Base-by-base conservation (phyloP, 179 eudicot genomes). In the Vitellaria paradoxa region DNA sequence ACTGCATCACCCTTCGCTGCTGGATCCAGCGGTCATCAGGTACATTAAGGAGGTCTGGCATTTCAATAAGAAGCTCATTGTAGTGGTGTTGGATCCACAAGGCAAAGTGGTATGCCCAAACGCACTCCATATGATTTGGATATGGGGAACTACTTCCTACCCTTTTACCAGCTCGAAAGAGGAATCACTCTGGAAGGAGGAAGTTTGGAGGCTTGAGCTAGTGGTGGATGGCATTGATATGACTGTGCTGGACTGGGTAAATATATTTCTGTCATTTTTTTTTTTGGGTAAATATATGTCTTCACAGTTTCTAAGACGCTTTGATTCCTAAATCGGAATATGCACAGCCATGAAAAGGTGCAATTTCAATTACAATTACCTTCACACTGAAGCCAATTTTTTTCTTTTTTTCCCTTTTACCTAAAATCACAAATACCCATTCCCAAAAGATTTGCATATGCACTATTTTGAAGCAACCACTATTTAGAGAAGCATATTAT, bases 41-140 rank as follows among this genome's bases (percentile, higher is more conserved):
- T 93, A 86, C 85, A 91, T 94, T 46, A 94, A 87, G 81, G 96
- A 94, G 71, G 84, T 78, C 52, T 94, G 98, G 98, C 81, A 77
- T 70, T 94, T 87, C 77, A 47, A 72, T 2, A 94, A 90, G 86
- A 89, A 85, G 76, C 83, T 81, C 79, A 88, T 92, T 62, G 78
- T 94, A 11, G 98, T 94, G 60, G 88, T 78, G n/a, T 74, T 94
- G 52, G 97, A 94, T 77, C 96, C 96, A 67, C 92, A 87, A 23
- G 98, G 94, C 7, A 93, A 84, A 72, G 91, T 94, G 18, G 91
- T 80, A 0, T 86, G 82, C 80, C 84, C 73, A 10, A 93, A 94
- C 73, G 97, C 96, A 11, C 82, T 88, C 65, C 88, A 93, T 73
- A 94, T 94, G 97, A 64, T 85, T 46, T 84, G 90, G 90, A 93